These are phyloP conservation scores for Protomyces gravidus DNA, from an alignment of 1,139 yeast genomes.

Conservation along the genomic window DNA sequence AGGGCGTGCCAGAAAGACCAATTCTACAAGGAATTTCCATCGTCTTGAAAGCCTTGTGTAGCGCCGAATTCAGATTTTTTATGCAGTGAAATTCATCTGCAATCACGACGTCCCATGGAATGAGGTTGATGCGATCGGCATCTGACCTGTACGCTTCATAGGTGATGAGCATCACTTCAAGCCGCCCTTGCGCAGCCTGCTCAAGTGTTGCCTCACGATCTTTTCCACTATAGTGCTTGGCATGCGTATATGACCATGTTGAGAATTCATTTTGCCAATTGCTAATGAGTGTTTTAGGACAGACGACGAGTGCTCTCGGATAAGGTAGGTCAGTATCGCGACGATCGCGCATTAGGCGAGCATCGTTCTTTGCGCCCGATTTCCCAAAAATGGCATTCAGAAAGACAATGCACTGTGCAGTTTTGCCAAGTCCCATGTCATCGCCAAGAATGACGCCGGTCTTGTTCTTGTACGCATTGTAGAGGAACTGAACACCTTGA, in stretches of 20 bases:
- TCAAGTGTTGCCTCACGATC: conserved; percentile 60
- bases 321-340: conserved; percentile 56
- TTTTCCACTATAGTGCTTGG: conserved; percentile 69
- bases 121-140: conserved; percentile 52
- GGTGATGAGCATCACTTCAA: conserved; percentile 72
- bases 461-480: conserved; percentile 39
- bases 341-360: conserved; percentile 51
- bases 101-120: conserved; percentile 72
- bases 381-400: conserved; percentile 59
- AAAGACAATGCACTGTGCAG: conserved; percentile 62
- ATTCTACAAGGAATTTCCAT: conserved; percentile 56
- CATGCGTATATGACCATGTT: conserved; percentile 46
- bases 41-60: conserved; percentile 67
- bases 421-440: conserved; percentile 30
- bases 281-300: conserved; percentile 84
- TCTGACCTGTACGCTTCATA: conserved; percentile 82
- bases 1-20: conserved; percentile 78
- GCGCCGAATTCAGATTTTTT: conserved; percentile 67
- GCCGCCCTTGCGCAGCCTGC: conserved; percentile 48
- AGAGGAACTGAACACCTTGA: conserved; percentile 28
- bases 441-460: conserved; percentile 44
- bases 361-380: conserved; percentile 59
- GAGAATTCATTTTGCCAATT: conserved; percentile 86
- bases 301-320: conserved; percentile 65
- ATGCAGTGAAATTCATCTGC: conserved; percentile 84